A percentile compares a stretch with the other conserved stretches of the same genome.
Evolutionary conservation across 129 eudicot species (phyloP).

Genomic region (Flaveria sonorensis): DNA sequence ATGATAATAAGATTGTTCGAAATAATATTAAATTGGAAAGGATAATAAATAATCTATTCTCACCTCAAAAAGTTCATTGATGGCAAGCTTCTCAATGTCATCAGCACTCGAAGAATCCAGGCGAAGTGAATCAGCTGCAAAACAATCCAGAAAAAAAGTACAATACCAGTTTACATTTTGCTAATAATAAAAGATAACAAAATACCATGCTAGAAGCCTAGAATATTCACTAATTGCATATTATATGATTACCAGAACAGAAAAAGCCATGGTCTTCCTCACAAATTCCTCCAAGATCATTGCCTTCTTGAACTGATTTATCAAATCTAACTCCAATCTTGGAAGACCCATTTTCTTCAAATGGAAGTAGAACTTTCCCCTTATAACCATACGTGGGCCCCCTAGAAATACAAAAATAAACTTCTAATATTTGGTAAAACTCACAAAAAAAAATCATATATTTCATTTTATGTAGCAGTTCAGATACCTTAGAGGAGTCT

Average conservation of each 20-base stretch:
- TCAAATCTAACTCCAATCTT: slow-evolving; percentile 95
- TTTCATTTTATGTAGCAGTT: not conserved
- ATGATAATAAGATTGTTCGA: not conserved
- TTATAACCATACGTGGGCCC: slow-evolving; percentile 76
- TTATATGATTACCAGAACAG: slow-evolving; percentile 64
- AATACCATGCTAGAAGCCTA: not conserved
- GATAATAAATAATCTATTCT: not conserved
- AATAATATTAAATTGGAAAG: not conserved
- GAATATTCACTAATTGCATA: not conserved
- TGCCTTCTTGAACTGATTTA: slow-evolving; percentile 77
- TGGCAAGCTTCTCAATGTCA: slow-evolving; percentile 74
- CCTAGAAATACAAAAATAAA: slow-evolving; percentile 30
- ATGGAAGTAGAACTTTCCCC: slow-evolving; percentile 87
- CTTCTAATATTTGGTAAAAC: not conserved
- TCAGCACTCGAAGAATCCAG: slow-evolving; percentile 72
- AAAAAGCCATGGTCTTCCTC: slow-evolving; percentile 89
- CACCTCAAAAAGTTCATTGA: slow-evolving; percentile 85
- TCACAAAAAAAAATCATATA: not conserved
- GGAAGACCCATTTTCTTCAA: slow-evolving; percentile 80
- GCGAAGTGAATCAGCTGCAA: slow-evolving; percentile 74
- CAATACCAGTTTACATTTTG: not conserved
- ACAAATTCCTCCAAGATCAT: slow-evolving; percentile 89
- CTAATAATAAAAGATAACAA: not conserved
- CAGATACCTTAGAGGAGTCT: slow-evolving; percentile 62
- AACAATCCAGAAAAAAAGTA: not conserved